Evolutionary conservation across 257 asterid genomes (phyloP).

Genomic region (Echium plantagineum): DNA sequence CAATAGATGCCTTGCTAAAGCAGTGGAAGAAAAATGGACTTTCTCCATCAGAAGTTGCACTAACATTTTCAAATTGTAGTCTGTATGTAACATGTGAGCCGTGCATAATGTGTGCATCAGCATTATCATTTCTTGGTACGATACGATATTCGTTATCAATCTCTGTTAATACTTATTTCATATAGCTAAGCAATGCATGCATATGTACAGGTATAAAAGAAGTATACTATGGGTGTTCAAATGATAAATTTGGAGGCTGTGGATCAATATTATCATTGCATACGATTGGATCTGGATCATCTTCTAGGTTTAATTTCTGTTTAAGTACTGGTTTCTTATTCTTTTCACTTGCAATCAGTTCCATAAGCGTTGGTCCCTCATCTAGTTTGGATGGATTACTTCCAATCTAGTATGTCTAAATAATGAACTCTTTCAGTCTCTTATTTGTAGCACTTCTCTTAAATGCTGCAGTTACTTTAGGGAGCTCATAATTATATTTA

Average conservation of each 20-base stretch:
- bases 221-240: slow-evolving; percentile 75
- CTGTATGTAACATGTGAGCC: slow-evolving; percentile 95
- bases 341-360: background rate
- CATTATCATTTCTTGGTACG: slow-evolving; percentile 67
- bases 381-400: too few species aligned
- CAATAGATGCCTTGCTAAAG: slow-evolving; percentile 71
- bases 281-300: slow-evolving; percentile 22
- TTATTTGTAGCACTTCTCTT: too few species aligned
- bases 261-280: slow-evolving; percentile 86
- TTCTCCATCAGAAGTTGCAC: slow-evolving; percentile 41
- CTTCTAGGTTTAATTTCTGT: slow-evolving; percentile 27
- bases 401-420: too few species aligned
- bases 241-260: slow-evolving; percentile 96
- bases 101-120: slow-evolving; percentile 93
- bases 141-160: slow-evolving; percentile 10
- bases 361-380: too few species aligned
- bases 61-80: slow-evolving; percentile 48
- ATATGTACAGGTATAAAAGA: slow-evolving; percentile 43
- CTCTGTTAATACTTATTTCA: background rate
- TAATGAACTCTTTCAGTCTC: too few species aligned
- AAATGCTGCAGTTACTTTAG: too few species aligned
- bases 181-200: background rate
- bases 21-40: slow-evolving; percentile 53
- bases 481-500: too few species aligned
- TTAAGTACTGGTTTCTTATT: background rate